Evolutionary conservation across 2,329 filamentous ascomycete genomes (phyloP).

Genomic region (Teratosphaeria epicoccoides): DNA sequence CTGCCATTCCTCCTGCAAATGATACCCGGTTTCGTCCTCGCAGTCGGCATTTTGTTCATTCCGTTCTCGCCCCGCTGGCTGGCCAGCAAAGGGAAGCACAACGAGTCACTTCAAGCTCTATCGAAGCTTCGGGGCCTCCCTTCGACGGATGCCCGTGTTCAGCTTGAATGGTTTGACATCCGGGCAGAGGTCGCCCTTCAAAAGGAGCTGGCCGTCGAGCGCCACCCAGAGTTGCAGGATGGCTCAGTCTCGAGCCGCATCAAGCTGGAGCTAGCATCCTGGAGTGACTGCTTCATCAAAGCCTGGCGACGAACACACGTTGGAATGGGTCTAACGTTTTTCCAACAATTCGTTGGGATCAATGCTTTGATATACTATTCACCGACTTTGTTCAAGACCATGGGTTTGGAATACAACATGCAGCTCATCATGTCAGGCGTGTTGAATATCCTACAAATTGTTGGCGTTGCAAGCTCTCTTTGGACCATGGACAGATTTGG

Average conservation of each 20-base stretch:
- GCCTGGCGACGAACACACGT: constrained; percentile 40
- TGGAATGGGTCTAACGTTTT: constrained; percentile 46
- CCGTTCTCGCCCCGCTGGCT: constrained; percentile 29
- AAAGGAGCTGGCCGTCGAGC: constrained; percentile 31
- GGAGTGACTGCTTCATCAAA: constrained; percentile 39
- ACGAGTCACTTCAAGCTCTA: constrained; percentile 21
- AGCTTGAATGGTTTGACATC: constrained; percentile 44
- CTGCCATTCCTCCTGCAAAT: constrained; percentile 41
- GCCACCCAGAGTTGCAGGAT: constrained; percentile 25
- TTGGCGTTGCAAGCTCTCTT: constrained; percentile 31
- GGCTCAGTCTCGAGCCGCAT: constrained; percentile 18
- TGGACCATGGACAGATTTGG: constrained; percentile 36
- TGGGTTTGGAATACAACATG: constrained; percentile 29
- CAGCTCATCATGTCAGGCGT: constrained; percentile 32
- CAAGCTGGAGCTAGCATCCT: constrained; percentile 36
- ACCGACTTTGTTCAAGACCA: constrained; percentile 34
- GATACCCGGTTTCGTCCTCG: constrained; percentile 23
- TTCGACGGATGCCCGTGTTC: constrained; percentile 38
- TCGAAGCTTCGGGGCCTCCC: constrained; percentile 31
- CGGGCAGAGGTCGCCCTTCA: constrained; percentile 45
- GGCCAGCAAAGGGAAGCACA: constrained; percentile 19
- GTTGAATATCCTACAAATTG: constrained; percentile 33
- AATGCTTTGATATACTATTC: constrained; percentile 40
- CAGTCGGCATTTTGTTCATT: constrained; percentile 23
- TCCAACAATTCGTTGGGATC: constrained; percentile 40